Conservation (phyloP, 2,329 filamentous ascomycete genomes). For the Fusarium begoniae region DNA sequence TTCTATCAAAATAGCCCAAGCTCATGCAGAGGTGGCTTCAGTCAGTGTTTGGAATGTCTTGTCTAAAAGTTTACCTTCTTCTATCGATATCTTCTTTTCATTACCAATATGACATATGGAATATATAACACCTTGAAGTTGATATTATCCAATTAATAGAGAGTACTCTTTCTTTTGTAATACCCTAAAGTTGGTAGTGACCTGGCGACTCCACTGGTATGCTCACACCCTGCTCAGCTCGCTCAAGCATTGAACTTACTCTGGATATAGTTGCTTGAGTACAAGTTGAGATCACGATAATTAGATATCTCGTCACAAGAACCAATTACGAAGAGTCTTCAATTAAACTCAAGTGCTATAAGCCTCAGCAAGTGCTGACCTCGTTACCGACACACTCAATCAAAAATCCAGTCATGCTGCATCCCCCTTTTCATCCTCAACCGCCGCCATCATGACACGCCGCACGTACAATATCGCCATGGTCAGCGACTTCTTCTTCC, state of each 20-base stretch:
- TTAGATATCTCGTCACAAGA: constrained; percentile 1
- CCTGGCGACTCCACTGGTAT: constrained; percentile 19
- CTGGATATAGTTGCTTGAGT: constrained; percentile 27
- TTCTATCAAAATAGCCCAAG: not conserved
- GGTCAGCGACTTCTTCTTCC: constrained; percentile 99
- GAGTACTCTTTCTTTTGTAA: not conserved
- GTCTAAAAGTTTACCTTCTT: not conserved
- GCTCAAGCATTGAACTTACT: not conserved
- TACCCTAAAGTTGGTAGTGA: not conserved
- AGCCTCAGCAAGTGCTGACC: constrained; percentile 15
- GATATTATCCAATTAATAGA: not conserved
- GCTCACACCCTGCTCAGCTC: constrained; percentile 20
- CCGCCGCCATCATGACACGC: constrained; percentile 57
- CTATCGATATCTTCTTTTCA: not conserved
- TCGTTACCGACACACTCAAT: not conserved
- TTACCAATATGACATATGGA: not conserved
- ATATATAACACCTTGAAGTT: not conserved
- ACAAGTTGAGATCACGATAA: constrained; percentile 17
- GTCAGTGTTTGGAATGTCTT: not conserved
- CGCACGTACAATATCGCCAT: constrained; percentile 79
- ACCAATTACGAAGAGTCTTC: not conserved
- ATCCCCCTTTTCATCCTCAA: constrained; percentile 18
- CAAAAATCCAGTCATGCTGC: constrained; percentile 23
- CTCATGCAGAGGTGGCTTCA: not conserved
- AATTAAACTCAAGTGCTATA: not conserved